Evolutionary conservation across 768 basidiomycete species (phyloP).

Genomic region (Tylopilus intermedius): DNA sequence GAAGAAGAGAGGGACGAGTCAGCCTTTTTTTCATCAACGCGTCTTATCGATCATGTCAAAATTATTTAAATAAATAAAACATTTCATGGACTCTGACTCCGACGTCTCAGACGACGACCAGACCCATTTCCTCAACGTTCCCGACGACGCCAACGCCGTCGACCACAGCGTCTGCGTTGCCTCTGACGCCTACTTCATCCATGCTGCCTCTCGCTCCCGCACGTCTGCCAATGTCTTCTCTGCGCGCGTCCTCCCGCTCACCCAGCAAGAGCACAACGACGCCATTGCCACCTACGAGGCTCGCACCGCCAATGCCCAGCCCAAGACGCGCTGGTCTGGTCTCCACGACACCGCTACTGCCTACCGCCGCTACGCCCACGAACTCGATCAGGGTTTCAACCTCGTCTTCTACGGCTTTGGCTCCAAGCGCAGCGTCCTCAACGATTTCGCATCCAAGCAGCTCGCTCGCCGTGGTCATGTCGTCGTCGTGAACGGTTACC

Average conservation of each 20-base stretch:
- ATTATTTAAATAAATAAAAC: conserved; percentile 19
- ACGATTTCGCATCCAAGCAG: conserved; percentile 60
- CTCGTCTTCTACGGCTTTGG: conserved; percentile 86
- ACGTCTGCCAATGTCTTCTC: conserved; percentile 84
- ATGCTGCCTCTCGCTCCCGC: conserved; percentile 53
- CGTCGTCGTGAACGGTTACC: conserved; percentile 74
- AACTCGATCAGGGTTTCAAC: conserved; percentile 82
- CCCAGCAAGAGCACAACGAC: conserved; percentile 53
- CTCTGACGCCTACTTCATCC: conserved; percentile 84
- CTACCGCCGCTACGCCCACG: conserved; percentile 60
- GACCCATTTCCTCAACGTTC: conserved; percentile 9
- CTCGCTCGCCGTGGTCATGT: conserved; percentile 64
- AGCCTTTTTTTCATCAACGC: conserved; percentile 21
- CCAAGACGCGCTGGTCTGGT: conserved; percentile 21
- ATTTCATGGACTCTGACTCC: conserved; percentile 26
- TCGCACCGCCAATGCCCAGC: conserved; percentile 5
- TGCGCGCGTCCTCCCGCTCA: conserved; percentile 62
- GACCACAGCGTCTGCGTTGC: conserved; percentile 39
- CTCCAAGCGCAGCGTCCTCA: conserved; percentile 74
- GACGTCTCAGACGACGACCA: conserved; percentile 29
- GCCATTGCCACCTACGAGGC: conserved; percentile 28
- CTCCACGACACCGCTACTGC: conserved; percentile 23
- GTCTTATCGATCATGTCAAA: conserved; percentile 28
- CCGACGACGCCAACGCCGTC: conserved; percentile 6
- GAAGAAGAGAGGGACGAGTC: conserved; percentile 9